Conservation (phyloP, 495 filamentous ascomycete genomes). For the Cairneyella variabilis region DNA sequence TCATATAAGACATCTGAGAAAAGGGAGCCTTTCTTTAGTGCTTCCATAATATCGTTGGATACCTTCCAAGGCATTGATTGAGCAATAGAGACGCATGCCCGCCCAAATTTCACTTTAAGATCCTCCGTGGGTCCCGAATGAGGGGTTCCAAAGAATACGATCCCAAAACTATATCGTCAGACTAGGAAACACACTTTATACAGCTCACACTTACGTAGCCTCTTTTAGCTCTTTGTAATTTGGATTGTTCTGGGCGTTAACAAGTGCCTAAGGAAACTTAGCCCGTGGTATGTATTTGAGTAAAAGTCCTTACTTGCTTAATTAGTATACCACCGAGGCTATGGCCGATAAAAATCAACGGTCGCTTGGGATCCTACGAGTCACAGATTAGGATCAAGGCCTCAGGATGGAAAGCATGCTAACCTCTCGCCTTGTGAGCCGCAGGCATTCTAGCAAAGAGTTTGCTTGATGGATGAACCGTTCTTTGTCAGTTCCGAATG, state of each 20-base stretch:
- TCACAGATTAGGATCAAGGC: background rate
- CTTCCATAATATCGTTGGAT: background rate
- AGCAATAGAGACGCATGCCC: background rate
- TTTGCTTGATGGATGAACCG: background rate
- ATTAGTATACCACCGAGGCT: slow-evolving; percentile 22
- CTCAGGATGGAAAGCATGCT: background rate
- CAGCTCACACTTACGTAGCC: background rate
- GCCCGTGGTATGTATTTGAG: too few species aligned
- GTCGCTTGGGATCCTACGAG: slow-evolving; percentile 4
- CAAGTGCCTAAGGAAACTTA: too few species aligned
- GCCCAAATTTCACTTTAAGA: background rate
- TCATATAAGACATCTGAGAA: background rate
- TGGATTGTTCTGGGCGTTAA: background rate
- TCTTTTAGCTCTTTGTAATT: background rate
- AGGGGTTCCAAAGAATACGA: slow-evolving; percentile 2
- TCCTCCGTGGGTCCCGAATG: background rate
- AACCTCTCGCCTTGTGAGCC: background rate
- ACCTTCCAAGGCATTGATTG: background rate
- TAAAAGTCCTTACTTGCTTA: background rate
- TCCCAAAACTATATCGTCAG: background rate
- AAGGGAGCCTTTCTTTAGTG: background rate
- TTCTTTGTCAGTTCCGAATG: background rate
- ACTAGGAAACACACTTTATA: background rate
- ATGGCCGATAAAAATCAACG: slow-evolving; percentile 18
- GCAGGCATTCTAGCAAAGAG: background rate